Evolutionary conservation across 148 eudicot genomes (phyloP), one percentile per base, ranked within the genome.

Genomic region (Chenopodium quinoa): DNA sequence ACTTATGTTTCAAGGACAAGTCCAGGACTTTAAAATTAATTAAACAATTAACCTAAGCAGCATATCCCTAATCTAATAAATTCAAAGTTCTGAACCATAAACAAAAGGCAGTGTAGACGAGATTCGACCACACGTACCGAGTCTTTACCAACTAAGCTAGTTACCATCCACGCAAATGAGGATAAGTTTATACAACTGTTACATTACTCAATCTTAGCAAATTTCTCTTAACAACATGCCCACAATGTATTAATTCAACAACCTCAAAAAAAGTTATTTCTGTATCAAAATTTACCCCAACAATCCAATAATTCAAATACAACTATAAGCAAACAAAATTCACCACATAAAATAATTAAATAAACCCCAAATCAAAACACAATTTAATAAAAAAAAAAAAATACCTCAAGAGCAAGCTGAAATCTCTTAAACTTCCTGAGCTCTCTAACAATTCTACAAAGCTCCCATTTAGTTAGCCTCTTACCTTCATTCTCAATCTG

Each of bases 321-420:
- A 67, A 20, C 22, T 2, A n/a, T 66, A 25, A 66, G 37, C 70
- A 23, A 10, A 66, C 13, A 32, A 14, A 70, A 70, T 32, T 14
- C 23, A 70, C 1, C 9, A 17, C 46, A 32, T 16, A 32, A 4
- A 32, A 50, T 56, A 10, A 63, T 62, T 23, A 40, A 19, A 9
- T n/a, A 31, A 77, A 56, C 22, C 22, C 16, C 16, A 14, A 56
- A 56, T 17, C n/a, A 7, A 23, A 71, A 22, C 16, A 23, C 23
- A 63, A 65, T 7, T 19, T 0, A 2, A 65, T 7, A 27, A 2
- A 2, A 12, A 50, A 50, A 11, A 48, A 11, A 47, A 1, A 16
- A 25, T n/a, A 94, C 98, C 97, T 93, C 88, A 82, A 93, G 91
- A 85, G 98, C 97, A 72, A 77, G 87, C 82, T 85, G 87, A 84